Percentiles rank a stretch among this genome's conserved stretches.
Conservation (phyloP, 495 filamentous ascomycete species). For the Ramalina peruviana region DNA sequence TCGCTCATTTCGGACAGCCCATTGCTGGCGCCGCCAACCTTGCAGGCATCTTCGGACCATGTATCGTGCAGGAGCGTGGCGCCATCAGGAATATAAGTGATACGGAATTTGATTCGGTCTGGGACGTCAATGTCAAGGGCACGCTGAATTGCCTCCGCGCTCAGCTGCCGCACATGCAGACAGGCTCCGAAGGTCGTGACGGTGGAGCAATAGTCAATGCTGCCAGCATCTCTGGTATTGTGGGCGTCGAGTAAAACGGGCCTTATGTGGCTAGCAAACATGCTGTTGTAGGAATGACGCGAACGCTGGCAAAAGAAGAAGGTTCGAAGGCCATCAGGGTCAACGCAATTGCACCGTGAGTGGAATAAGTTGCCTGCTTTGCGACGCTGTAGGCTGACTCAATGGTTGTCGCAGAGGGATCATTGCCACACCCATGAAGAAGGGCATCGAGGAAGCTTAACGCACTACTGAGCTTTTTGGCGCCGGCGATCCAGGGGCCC, state of each 20-base stretch:
- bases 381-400: background rate
- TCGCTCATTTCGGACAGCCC: conserved; percentile 26
- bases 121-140: conserved; percentile 42
- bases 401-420: conserved; percentile 24
- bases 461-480: conserved; percentile 15
- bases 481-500: conserved; percentile 22
- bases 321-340: conserved; percentile 39
- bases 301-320: conserved; percentile 41
- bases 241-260: conserved; percentile 31
- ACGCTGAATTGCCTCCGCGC: conserved; percentile 44
- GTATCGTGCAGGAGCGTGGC: conserved; percentile 17
- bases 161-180: conserved; percentile 28
- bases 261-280: conserved; percentile 46
- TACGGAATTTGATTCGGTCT: conserved; percentile 38
- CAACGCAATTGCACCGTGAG: conserved; percentile 43
- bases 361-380: background rate
- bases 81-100: conserved; percentile 27
- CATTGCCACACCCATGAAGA: conserved; percentile 41
- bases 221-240: conserved; percentile 38
- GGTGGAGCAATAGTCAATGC: conserved; percentile 45
- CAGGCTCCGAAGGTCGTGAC: background rate
- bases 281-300: conserved; percentile 46
- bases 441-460: conserved; percentile 12
- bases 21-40: conserved; percentile 46
- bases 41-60: conserved; percentile 34